Percentiles rank a stretch among this genome's conserved stretches.
phyloP scores from a whole-genome alignment of 495 filamentous ascomycete species.

The Trypethelium eluteriae region DNA sequence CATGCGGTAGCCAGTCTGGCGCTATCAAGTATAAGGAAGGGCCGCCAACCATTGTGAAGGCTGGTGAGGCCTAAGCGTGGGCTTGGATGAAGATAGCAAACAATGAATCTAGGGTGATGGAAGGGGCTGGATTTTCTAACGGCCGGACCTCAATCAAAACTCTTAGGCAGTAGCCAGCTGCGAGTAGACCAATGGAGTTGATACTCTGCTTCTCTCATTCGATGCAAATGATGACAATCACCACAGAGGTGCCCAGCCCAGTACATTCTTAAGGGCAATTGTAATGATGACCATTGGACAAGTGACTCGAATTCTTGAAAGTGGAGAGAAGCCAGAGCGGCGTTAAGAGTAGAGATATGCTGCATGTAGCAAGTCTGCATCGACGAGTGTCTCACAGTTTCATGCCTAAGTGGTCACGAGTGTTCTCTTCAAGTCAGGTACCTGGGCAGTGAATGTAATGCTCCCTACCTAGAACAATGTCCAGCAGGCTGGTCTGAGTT shows the following conservation, averaged over 20 bases:
- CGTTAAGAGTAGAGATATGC: too few species aligned
- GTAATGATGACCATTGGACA: too few species aligned
- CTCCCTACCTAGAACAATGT: too few species aligned
- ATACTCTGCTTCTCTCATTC: neutral
- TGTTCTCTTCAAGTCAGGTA: too few species aligned
- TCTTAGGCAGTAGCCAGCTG: neutral
- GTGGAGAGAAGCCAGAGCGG: too few species aligned
- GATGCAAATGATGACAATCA: neutral
- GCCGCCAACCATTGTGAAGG: conserved; percentile 31
- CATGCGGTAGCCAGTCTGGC: conserved; percentile 32
- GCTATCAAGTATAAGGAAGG: conserved; percentile 35
- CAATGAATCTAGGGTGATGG: neutral
- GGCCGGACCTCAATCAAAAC: conserved; percentile 2
- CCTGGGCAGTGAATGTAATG: too few species aligned
- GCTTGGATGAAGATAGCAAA: neutral
- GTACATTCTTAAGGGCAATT: too few species aligned
- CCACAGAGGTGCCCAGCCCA: neutral
- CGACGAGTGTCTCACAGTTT: too few species aligned
- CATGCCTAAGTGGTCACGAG: too few species aligned
- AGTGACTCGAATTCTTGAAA: too few species aligned
- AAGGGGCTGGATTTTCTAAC: neutral
- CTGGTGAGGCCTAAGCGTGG: conserved; percentile 23
- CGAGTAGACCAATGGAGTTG: neutral
- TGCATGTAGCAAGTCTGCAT: too few species aligned
- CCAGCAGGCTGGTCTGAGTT: too few species aligned